phyloP scores from a whole-genome alignment of 176 grass and related monocot genomes.

The Phoenix dactylifera region DNA sequence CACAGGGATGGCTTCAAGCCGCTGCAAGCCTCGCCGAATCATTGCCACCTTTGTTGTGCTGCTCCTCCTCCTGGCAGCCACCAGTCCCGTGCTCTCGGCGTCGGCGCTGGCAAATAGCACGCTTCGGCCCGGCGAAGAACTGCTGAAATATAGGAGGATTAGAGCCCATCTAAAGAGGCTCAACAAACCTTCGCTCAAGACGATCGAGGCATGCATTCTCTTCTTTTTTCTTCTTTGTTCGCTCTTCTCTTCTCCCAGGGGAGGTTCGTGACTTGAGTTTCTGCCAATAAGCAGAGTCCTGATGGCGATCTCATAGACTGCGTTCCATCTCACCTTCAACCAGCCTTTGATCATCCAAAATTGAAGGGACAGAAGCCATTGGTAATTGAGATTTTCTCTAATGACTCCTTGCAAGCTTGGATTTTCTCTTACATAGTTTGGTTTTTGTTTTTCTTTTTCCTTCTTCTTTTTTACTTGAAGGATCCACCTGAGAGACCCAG shows the following conservation, averaged over 20 bases:
- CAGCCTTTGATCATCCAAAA: slow-evolving; percentile 56
- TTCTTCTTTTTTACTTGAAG: slow-evolving; percentile 20
- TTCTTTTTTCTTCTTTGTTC: not conserved
- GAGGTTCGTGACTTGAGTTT: not conserved
- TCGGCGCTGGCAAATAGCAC: not conserved
- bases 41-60: slow-evolving; percentile 20
- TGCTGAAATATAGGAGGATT: slow-evolving; percentile 37
- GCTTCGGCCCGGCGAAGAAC: slow-evolving; percentile 23
- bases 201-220: slow-evolving; percentile 35
- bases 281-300: slow-evolving; percentile 33
- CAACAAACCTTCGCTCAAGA: slow-evolving; percentile 67
- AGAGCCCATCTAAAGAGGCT: slow-evolving; percentile 47
- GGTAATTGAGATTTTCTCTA: slow-evolving; percentile 16
- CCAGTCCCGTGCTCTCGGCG: slow-evolving; percentile 9
- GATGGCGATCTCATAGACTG: slow-evolving; percentile 75
- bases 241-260: not conserved
- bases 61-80: slow-evolving; percentile 25
- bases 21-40: slow-evolving; percentile 16
- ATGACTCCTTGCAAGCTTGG: too few species aligned
- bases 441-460: not conserved
- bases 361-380: slow-evolving; percentile 38
- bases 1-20: slow-evolving; percentile 50
- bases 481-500: slow-evolving; percentile 64
- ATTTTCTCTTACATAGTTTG: not conserved
- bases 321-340: slow-evolving; percentile 55